Conservation (phyloP, 257 asterid species). For the Handroanthus guayacan region DNA sequence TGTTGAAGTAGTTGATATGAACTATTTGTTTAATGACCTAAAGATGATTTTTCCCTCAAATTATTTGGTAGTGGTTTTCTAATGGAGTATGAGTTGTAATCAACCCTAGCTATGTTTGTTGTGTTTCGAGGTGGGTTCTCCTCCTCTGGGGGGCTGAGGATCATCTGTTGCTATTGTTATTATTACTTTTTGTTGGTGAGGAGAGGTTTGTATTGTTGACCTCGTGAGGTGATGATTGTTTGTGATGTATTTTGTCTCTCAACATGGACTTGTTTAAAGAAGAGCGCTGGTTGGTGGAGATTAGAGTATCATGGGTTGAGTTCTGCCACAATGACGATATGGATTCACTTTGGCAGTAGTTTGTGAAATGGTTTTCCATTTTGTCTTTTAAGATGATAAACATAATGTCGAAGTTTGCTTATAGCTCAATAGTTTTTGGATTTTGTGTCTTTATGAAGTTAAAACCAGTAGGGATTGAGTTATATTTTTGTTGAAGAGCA, state of each 20-base stretch:
- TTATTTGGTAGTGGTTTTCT: background rate
- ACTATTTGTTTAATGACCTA: too few species aligned
- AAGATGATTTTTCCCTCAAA: too few species aligned
- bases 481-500: background rate
- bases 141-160: background rate
- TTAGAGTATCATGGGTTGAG: background rate
- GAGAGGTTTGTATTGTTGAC: background rate
- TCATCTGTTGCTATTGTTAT: too few species aligned
- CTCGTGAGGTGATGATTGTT: background rate
- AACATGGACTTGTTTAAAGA: background rate
- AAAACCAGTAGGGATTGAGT: background rate
- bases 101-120: background rate
- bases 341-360: too few species aligned
- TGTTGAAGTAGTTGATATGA: too few species aligned
- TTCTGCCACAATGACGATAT: too few species aligned
- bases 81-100: conserved; percentile 2
- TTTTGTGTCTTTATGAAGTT: background rate
- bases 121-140: background rate
- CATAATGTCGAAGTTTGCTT: background rate
- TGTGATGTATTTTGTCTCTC: background rate
- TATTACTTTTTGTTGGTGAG: too few species aligned
- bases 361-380: background rate
- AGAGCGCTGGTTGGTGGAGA: background rate
- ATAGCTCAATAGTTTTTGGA: background rate
- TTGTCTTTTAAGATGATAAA: background rate